Percentiles rank a stretch among this genome's conserved stretches.
These are phyloP conservation scores for Glycine soja DNA, from an alignment of 306 rosid genomes.

Conservation along the genomic window DNA sequence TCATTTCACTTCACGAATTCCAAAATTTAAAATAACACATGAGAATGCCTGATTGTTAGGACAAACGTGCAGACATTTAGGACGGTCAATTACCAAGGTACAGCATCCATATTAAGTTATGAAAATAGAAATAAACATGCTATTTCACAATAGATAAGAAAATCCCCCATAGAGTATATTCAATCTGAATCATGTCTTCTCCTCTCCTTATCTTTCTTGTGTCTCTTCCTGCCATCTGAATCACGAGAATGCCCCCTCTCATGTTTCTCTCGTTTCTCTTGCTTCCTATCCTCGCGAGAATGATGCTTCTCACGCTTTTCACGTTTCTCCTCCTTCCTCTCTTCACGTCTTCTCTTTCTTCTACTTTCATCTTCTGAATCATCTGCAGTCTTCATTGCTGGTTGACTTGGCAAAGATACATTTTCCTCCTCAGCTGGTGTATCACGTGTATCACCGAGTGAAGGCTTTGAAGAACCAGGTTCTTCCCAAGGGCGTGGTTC, in stretches of 20 bases:
- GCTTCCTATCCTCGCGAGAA: slow-evolving; percentile 72
- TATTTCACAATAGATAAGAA: slow-evolving; percentile 29
- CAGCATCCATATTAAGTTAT: slow-evolving; percentile 14
- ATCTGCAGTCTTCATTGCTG: slow-evolving; percentile 52
- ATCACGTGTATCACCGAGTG: slow-evolving; percentile 44
- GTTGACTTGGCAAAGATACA: slow-evolving; percentile 46
- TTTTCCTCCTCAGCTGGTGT: slow-evolving; percentile 56
- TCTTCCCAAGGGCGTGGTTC: slow-evolving; percentile 76
- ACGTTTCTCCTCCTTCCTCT: slow-evolving; percentile 70
- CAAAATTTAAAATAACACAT: neutral
- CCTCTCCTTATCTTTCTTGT: slow-evolving; percentile 69
- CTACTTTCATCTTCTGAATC: slow-evolving; percentile 71
- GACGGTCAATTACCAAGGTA: neutral
- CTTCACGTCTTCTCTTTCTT: slow-evolving; percentile 71
- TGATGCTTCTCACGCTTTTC: slow-evolving; percentile 64
- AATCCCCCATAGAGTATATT: slow-evolving; percentile 19
- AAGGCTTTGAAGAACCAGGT: slow-evolving; percentile 56
- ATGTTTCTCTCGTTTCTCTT: slow-evolving; percentile 52
- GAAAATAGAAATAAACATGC: slow-evolving; percentile 30
- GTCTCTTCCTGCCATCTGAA: slow-evolving; percentile 71
- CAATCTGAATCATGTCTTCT: slow-evolving; percentile 78
- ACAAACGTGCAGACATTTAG: too few species aligned
- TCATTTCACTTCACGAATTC: slow-evolving; percentile 28
- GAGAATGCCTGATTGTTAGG: too few species aligned
- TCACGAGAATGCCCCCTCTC: slow-evolving; percentile 69